Conservation (phyloP, 2,329 filamentous ascomycete species). For the Arachnomyces sp. region DNA sequence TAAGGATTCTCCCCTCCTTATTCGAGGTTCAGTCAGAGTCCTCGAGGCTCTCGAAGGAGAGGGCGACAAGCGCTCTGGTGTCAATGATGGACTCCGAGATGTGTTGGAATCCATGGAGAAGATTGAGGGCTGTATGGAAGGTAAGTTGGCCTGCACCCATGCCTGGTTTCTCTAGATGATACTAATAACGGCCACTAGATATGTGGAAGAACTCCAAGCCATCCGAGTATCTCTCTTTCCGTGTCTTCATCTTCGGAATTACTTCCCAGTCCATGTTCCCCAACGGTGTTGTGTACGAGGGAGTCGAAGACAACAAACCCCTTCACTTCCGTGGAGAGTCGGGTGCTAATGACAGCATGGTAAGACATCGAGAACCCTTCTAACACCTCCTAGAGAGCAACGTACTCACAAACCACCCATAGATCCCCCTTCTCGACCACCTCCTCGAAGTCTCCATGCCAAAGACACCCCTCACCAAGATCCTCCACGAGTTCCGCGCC, state of each 20-base stretch:
- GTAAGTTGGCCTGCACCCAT: conserved; percentile 32
- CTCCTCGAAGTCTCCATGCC: conserved; percentile 82
- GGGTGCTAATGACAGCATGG: conserved; percentile 89
- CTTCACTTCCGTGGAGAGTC: conserved; percentile 83
- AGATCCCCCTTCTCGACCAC: conserved; percentile 80
- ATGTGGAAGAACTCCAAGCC: conserved; percentile 92
- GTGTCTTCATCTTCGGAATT: conserved; percentile 95
- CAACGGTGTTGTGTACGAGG: conserved; percentile 81
- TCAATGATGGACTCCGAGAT: conserved; percentile 56
- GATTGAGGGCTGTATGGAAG: conserved; percentile 74
- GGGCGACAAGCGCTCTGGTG: conserved; percentile 43
- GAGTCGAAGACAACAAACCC: conserved; percentile 61
- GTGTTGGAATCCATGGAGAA: conserved; percentile 57
- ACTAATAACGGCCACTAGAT: conserved; percentile 28
- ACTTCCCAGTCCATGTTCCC: conserved; percentile 92
- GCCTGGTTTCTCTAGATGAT: not conserved
- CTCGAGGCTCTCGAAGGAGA: conserved; percentile 47
- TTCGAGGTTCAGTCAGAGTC: conserved; percentile 61
- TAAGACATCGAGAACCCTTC: conserved; percentile 21
- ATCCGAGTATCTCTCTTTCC: conserved; percentile 75
- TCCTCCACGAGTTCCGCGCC: conserved; percentile 77
- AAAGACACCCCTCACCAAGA: conserved; percentile 75
- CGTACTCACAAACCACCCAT: not conserved
- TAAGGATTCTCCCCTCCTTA: conserved; percentile 67
- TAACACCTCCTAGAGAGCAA: not conserved